Evolutionary conservation across 768 basidiomycete genomes (phyloP), one percentile per base, ranked within the genome.

Genomic region (Agrocybe praecox): DNA sequence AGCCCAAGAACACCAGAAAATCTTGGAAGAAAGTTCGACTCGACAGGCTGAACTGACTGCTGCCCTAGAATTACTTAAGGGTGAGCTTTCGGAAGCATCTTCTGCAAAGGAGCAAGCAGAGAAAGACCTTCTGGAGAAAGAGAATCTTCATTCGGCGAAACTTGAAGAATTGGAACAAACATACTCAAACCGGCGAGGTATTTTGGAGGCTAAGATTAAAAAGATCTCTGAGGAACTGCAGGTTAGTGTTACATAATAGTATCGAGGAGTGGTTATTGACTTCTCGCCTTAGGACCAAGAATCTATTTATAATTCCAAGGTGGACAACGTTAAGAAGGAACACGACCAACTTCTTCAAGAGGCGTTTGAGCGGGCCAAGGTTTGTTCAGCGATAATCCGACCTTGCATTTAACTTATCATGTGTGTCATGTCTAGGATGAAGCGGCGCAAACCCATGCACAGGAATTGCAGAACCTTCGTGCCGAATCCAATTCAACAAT

Each of bases 281-380:
- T 22, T 11, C 43, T 34, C 40, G 36, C 63, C n/a, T n/a, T n/a
- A 93, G 92, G 75, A 76, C 48, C 85, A 92, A 76, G 89, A 91
- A 67, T 72, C 81, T 19, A 77, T 85, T 49, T 92, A 92, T 67
- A 75, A 80, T 65, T 76, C 78, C 8, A 88, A 87, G 69, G 81
- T 93, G 22, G 83, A 86, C 12, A 79, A 65, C 15, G 83, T 90
- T 40, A 86, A 86, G 63, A 80, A 75, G 17, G 88, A 92, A 61
- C 87, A 91, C 58, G 77, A 78, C 14, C 72, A 74, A 49, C 76
- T 85, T 43, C 72, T 92, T 17, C 75, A 86, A 59, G 84, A 90
- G 55, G 88, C 87, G 3, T 92, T 92, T 68, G 82, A 88, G 57
- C 85, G 82, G 46, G 90, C 91, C 17, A 93, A 92, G 83, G 92